Conservation (phyloP, 78 protist genomes). For the Protostelium mycophagum region DNA sequence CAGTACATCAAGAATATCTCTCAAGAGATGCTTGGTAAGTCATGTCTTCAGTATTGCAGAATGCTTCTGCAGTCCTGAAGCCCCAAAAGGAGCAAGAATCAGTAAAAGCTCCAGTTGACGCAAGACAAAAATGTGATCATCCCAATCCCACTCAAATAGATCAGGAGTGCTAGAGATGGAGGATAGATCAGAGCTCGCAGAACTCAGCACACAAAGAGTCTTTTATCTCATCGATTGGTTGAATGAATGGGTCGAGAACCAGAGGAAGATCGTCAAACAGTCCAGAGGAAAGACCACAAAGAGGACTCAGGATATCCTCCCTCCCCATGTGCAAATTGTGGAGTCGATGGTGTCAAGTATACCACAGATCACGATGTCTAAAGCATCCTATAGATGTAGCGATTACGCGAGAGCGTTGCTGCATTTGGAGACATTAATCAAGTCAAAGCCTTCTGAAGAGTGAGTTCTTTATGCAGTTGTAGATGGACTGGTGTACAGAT, state of each 20-base stretch:
- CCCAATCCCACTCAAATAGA: no score
- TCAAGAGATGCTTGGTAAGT: slow-evolving; percentile 20
- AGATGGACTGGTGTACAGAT: neutral
- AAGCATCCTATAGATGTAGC: slow-evolving; percentile 35
- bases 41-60: neutral
- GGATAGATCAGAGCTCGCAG: neutral
- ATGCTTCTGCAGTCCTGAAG: slow-evolving; percentile 12
- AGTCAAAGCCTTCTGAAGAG: neutral
- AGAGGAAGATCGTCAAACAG: slow-evolving; percentile 4
- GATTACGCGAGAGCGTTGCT: slow-evolving; percentile 22
- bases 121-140: no score
- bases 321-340: neutral
- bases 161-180: neutral
- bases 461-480: neutral
- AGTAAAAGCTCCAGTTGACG: slow-evolving; percentile 52
- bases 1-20: slow-evolving; percentile 13
- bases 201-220: slow-evolving; percentile 43
- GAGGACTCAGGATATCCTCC: neutral
- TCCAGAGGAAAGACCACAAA: neutral
- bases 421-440: slow-evolving; percentile 32
- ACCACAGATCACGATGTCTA: slow-evolving; percentile 34
- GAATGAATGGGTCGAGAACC: slow-evolving; percentile 14
- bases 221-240: slow-evolving; percentile 30
- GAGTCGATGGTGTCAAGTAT: slow-evolving; percentile 21
- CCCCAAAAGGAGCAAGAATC: slow-evolving; percentile 15